These are phyloP conservation scores for Actinomucor elegans DNA, from an alignment of 371 early-diverging fungal genomes.

Conservation along the genomic window DNA sequence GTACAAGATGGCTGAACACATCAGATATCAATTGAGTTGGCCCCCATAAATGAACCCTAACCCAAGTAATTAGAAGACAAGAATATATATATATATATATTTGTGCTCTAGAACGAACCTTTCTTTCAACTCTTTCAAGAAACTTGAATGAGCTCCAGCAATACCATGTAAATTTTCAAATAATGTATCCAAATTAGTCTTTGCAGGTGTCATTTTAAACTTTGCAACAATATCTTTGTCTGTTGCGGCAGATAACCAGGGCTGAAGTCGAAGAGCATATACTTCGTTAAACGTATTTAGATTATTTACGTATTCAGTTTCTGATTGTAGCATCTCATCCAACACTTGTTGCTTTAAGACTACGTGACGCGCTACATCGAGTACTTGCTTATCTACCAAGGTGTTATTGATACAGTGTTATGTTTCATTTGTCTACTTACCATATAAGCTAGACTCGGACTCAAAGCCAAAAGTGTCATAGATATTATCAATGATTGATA, in stretches of 20 bases:
- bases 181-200: conserved; percentile 1
- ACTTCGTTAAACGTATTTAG: conserved; percentile 20
- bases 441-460: background rate
- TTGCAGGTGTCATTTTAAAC: background rate
- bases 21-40: conserved; percentile 41
- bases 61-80: no score
- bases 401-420: background rate
- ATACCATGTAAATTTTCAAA: conserved; percentile 6
- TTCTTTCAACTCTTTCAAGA: conserved; percentile 11
- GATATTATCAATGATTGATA: conserved; percentile 17
- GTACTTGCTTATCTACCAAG: conserved; percentile 11
- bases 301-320: conserved; percentile 14
- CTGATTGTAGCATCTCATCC: conserved; percentile 12
- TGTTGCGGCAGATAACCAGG: conserved; percentile 16
- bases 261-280: conserved; percentile 3
- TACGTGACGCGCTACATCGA: conserved; percentile 15
- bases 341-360: conserved; percentile 11
- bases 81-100: no score
- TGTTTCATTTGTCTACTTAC: conserved; percentile 1
- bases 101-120: conserved; percentile 18
- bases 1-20: conserved; percentile 28
- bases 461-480: conserved; percentile 8
- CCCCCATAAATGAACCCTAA: conserved; percentile 34
- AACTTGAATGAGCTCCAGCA: background rate
- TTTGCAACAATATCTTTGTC: conserved; percentile 8